Evolutionary conservation across 2,329 filamentous ascomycete species (phyloP), one percentile per base, ranked within the genome.

Genomic region (Cladorrhinum sp.): DNA sequence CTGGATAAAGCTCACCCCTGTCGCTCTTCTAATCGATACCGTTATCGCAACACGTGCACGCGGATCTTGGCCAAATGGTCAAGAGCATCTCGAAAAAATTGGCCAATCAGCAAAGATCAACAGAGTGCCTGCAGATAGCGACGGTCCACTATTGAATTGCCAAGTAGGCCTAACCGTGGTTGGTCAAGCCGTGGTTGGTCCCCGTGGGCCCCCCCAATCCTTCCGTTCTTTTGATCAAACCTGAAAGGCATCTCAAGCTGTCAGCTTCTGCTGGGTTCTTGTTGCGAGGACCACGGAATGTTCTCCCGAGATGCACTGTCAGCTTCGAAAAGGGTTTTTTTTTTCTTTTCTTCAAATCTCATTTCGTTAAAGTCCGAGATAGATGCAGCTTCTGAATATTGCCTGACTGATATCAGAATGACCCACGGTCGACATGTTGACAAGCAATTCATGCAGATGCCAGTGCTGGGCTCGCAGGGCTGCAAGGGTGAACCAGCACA

Each of bases 381-480:
- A 10, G 25, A 29, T 10, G n/a, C n/a, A n/a, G n/a, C n/a, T n/a
- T n/a, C n/a, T n/a, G 10, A 36, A 36, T 36, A 36, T 29, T 52
- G 50, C 10, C 12, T 52, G 7, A 45, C 16, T 18, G 16, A 5
- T 5, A 45, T 45, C 8, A 45, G 41, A 20, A 12, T 45, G 20
- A 53, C 27, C n/a, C 16, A 36, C 16, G 49, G 51, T 52, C 49
- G 56, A 48, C 56, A 29, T 5, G 41, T 45, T 45, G 16, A 45
- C 41, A 18, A 45, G 41, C 41, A 45, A 18, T 45, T 41, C 6
- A 41, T 41, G 36, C 36, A 41, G 16, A 5, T 18, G 25, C 23
- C 7, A 3, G 41, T 45, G 58, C 52, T 56, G 58, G 53, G 29
- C 48, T 25, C 54, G 49, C 58, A 60, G n/a, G 58, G 54, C 54